Evolutionary conservation across 768 basidiomycete genomes (phyloP).

Genomic region (Rhodosporidiobolus sp.): DNA sequence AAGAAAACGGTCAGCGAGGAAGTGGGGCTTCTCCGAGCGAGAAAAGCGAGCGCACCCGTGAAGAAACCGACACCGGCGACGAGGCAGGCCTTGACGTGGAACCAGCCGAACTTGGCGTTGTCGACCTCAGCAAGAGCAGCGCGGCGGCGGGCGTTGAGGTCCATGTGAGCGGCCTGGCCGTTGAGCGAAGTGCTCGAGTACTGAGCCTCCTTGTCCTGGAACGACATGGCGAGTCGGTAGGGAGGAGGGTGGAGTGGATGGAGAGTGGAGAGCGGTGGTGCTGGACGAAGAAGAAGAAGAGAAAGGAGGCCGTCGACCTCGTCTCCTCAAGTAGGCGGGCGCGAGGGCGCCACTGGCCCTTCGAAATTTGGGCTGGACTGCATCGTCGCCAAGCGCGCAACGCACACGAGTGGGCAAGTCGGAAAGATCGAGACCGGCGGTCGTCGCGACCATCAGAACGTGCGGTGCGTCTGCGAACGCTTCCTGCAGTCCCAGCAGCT

Average conservation of each 20-base stretch:
- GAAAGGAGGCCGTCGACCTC: background rate
- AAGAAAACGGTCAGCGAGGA: too few relatives aligned
- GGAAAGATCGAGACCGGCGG: too few relatives aligned
- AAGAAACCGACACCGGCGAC: conserved; percentile 81
- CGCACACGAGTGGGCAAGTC: too few relatives aligned
- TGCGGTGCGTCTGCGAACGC: too few relatives aligned
- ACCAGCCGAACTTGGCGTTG: conserved; percentile 81
- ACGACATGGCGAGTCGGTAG: conserved; percentile 12
- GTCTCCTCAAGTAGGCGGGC: too few relatives aligned
- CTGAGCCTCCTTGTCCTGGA: conserved; percentile 13
- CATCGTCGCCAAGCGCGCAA: too few relatives aligned
- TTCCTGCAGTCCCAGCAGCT: too few relatives aligned
- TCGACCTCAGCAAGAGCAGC: conserved; percentile 82
- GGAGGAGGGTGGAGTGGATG: background rate
- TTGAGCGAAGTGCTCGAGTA: background rate
- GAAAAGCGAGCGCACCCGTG: conserved; percentile 63
- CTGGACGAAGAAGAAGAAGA: background rate
- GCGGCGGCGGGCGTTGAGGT: conserved; percentile 60
- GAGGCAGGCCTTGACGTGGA: conserved; percentile 71
- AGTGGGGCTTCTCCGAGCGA: conserved; percentile 7
- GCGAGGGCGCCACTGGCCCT: too few relatives aligned
- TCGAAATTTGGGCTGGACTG: too few relatives aligned
- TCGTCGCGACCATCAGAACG: too few relatives aligned
- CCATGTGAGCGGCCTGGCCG: background rate
- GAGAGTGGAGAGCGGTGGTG: background rate